Percentiles rank a stretch among this genome's conserved stretches.
Conservation (phyloP, 1,284 basidiomycete genomes). For the Sparassis latifolia region DNA sequence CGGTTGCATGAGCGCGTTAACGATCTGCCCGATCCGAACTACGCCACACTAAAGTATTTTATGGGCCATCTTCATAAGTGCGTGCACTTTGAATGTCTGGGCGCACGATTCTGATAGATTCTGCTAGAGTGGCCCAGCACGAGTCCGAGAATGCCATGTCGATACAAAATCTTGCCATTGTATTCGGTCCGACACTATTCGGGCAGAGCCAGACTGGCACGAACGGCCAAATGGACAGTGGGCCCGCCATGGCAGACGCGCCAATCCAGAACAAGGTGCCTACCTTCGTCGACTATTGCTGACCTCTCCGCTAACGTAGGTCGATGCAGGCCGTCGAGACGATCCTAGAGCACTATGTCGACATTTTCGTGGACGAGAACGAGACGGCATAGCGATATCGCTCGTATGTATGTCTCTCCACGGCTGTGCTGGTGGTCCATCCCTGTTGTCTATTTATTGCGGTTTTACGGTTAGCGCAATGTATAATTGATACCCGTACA, state of each 20-base stretch:
- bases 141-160: conserved; percentile 89
- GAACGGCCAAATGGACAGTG: conserved; percentile 20
- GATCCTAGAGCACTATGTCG: conserved; percentile 79
- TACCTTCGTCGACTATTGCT: background rate
- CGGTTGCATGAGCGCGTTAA: conserved; percentile 96
- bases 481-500: no score
- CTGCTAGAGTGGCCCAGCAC: conserved; percentile 62
- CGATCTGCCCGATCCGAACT: conserved; percentile 96
- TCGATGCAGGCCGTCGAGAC: conserved; percentile 71
- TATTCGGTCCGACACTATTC: conserved; percentile 95
- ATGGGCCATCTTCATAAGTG: conserved; percentile 91
- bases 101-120: background rate
- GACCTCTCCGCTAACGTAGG: conserved; percentile 1
- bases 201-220: conserved; percentile 38
- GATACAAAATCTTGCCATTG: conserved; percentile 89
- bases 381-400: conserved; percentile 21
- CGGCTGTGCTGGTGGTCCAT: no score
- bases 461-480: no score
- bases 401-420: no score
- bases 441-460: no score
- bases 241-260: conserved; percentile 48
- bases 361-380: conserved; percentile 77
- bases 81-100: conserved; percentile 14
- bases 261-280: conserved; percentile 60
- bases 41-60: conserved; percentile 94